Conservation (phyloP, 805 yeast genomes). For the Saccharomycopsis microspora region DNA sequence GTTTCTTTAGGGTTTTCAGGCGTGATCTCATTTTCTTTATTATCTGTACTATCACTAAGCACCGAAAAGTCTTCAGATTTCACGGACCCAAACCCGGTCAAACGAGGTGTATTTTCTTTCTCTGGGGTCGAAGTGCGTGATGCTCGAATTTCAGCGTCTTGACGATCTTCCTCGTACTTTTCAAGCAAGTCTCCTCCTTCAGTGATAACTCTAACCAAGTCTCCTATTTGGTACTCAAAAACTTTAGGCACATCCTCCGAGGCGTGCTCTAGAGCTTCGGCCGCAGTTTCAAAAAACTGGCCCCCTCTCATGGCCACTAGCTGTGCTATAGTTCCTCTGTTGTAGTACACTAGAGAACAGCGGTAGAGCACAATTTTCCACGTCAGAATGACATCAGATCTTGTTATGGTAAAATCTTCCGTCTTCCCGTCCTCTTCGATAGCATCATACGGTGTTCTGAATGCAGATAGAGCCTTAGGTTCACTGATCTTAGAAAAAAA, state of each 20-base stretch:
- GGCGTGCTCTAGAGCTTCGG: slow-evolving; percentile 23
- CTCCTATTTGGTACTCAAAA: slow-evolving; percentile 45
- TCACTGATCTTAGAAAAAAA: slow-evolving; percentile 33
- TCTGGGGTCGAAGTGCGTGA: no score
- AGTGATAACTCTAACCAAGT: slow-evolving; percentile 32
- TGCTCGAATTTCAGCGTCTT: no score
- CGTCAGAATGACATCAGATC: slow-evolving; percentile 38
- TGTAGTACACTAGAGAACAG: slow-evolving; percentile 48
- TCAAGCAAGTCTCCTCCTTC: background rate
- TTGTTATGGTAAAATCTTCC: slow-evolving; percentile 23
- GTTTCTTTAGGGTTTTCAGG: no score
- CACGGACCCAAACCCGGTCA: no score
- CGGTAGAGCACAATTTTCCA: slow-evolving; percentile 52
- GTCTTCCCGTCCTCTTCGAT: background rate
- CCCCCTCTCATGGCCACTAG: slow-evolving; percentile 38
- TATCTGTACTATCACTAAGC: slow-evolving; percentile 3
- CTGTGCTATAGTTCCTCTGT: slow-evolving; percentile 49
- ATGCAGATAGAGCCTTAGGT: slow-evolving; percentile 26
- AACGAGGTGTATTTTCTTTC: no score
- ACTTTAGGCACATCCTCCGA: slow-evolving; percentile 41
- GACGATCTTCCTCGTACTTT: no score
- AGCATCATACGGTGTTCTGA: slow-evolving; percentile 7
- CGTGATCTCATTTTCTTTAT: slow-evolving; percentile 9
- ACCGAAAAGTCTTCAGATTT: no score
- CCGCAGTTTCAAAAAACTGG: slow-evolving; percentile 28